Evolutionary conservation across 2,329 filamentous ascomycete species (phyloP).

Genomic region (Hypoxylon rubiginosum): DNA sequence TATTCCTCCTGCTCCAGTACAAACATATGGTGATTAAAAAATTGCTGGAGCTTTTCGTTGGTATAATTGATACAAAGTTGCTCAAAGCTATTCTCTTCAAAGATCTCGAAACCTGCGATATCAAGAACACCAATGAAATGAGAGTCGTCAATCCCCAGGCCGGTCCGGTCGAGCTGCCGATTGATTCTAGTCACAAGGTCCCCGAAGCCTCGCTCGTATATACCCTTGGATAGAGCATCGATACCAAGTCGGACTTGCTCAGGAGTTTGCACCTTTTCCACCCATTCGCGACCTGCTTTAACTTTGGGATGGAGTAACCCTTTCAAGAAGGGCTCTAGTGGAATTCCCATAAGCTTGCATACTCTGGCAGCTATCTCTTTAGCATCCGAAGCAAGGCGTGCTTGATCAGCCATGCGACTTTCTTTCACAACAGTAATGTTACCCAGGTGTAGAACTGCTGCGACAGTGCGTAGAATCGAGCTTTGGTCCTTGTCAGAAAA

Average conservation of each 20-base stretch:
- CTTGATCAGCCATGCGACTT: slow-evolving; percentile 91
- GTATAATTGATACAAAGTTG: slow-evolving; percentile 99
- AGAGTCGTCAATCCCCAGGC: slow-evolving; percentile 86
- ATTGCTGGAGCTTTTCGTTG: slow-evolving; percentile 98
- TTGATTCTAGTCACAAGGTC: slow-evolving; percentile 95
- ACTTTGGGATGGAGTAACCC: slow-evolving; percentile 92
- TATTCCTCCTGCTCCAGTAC: slow-evolving; percentile 99
- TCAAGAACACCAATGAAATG: slow-evolving; percentile 98
- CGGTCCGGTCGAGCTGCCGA: slow-evolving; percentile 86
- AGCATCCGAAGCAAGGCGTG: slow-evolving; percentile 81
- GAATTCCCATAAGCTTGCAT: slow-evolving; percentile 86
- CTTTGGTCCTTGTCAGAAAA: slow-evolving; percentile 88
- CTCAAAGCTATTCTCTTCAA: slow-evolving; percentile 98
- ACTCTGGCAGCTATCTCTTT: slow-evolving; percentile 81
- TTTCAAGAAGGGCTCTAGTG: slow-evolving; percentile 86
- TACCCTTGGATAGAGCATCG: slow-evolving; percentile 94
- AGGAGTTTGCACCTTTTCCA: slow-evolving; percentile 97
- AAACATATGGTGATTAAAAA: slow-evolving; percentile 99
- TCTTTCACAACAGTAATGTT: slow-evolving; percentile 93
- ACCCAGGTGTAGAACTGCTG: slow-evolving; percentile 91
- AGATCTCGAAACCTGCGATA: slow-evolving; percentile 99
- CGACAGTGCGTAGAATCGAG: slow-evolving; percentile 87
- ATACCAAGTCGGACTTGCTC: slow-evolving; percentile 93
- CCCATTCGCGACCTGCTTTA: slow-evolving; percentile 97
- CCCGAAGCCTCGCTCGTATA: slow-evolving; percentile 96